Conservation (phyloP, 2,329 filamentous ascomycete genomes). For the Mollisiaceae sp. region DNA sequence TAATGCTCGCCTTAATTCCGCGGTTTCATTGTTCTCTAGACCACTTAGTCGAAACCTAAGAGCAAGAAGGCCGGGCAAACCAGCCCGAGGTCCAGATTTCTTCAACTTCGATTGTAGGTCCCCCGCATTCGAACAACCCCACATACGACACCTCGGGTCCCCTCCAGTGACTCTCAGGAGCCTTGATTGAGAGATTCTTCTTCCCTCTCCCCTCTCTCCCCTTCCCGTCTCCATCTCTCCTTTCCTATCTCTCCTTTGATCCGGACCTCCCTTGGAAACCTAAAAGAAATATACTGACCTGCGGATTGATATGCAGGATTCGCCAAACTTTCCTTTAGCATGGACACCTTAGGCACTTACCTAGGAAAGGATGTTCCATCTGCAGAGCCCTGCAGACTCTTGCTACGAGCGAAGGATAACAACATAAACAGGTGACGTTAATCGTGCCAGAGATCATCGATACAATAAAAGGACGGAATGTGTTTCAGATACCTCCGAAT, state of each 20-base stretch:
- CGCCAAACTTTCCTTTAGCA: not conserved
- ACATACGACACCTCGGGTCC: not conserved
- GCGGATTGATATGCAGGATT: not conserved
- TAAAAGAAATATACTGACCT: not conserved
- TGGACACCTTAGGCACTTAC: not conserved
- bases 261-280: not conserved
- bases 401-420: too few species aligned
- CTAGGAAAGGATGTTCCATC: not conserved
- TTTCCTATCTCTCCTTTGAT: not conserved
- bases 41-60: not conserved
- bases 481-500: not conserved
- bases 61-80: not conserved
- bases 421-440: too few species aligned
- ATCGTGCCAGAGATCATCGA: too few species aligned
- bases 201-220: not conserved
- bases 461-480: too few species aligned
- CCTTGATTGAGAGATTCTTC: not conserved
- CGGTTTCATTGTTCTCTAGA: not conserved
- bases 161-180: not conserved
- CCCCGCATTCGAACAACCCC: not conserved
- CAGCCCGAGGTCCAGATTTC: not conserved
- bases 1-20: slow-evolving; percentile 1
- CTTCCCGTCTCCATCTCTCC: too few species aligned
- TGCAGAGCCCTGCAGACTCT: not conserved
- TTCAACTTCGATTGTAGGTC: not conserved